A percentile compares a stretch with the other conserved stretches of the same genome.
phyloP scores from a whole-genome alignment of 1,139 yeast species.

The Blastobotrys elegans region DNA sequence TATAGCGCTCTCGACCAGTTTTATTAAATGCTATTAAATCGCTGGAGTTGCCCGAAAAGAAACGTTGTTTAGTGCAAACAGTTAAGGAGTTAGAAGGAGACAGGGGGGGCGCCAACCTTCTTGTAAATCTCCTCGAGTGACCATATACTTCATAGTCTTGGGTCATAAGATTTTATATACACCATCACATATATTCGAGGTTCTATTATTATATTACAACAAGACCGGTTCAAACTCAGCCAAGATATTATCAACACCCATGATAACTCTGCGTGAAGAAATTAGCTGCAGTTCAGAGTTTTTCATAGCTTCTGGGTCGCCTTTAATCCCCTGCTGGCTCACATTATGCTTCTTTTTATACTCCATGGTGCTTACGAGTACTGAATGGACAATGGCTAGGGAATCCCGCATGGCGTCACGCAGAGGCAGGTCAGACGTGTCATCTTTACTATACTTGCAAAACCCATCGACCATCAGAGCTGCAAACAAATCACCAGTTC shows the following conservation, averaged over 20 bases:
- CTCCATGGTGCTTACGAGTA: slow-evolving; percentile 23
- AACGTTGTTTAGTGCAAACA: too few species aligned
- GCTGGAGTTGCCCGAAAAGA: too few species aligned
- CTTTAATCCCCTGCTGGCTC: slow-evolving; percentile 21
- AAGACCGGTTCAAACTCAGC: neutral
- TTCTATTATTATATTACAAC: neutral
- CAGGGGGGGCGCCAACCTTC: too few species aligned
- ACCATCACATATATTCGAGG: too few species aligned
- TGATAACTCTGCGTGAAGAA: slow-evolving; percentile 22
- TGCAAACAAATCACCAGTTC: slow-evolving; percentile 89
- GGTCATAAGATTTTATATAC: too few species aligned
- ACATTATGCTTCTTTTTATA: slow-evolving; percentile 18
- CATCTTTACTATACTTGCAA: slow-evolving; percentile 19
- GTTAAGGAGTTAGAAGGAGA: too few species aligned
- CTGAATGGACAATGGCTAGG: slow-evolving; percentile 26
- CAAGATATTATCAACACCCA: slow-evolving; percentile 7
- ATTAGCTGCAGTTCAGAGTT: slow-evolving; percentile 27
- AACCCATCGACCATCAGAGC: slow-evolving; percentile 67
- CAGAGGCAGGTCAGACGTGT: slow-evolving; percentile 26
- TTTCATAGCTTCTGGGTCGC: slow-evolving; percentile 28
- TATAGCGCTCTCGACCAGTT: too few species aligned
- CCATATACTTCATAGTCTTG: too few species aligned
- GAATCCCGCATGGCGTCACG: slow-evolving; percentile 24
- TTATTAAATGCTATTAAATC: too few species aligned
- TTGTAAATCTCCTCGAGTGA: too few species aligned